Conservation (phyloP, 2,329 filamentous ascomycete species). For the Botryosphaeria dothidea region DNA sequence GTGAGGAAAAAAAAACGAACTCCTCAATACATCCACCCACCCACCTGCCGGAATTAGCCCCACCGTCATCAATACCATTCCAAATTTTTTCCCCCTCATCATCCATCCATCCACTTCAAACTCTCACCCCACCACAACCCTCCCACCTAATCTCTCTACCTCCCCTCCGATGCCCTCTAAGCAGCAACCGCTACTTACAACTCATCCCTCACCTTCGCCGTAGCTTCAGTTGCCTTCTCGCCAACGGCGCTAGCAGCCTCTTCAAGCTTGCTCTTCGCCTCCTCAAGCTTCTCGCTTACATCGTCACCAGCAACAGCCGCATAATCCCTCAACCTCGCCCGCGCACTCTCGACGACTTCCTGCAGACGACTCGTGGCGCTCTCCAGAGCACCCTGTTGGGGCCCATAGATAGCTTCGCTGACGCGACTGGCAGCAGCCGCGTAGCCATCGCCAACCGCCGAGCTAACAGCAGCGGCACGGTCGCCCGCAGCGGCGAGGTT, state of each 20-base stretch:
- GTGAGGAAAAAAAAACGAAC: no score
- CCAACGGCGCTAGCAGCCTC: constrained; percentile 49
- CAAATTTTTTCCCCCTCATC: no score
- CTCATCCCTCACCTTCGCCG: constrained; percentile 53
- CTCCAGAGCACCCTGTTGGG: constrained; percentile 48
- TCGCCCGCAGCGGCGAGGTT: constrained; percentile 26
- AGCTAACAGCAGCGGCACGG: constrained; percentile 27
- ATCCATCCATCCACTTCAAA: no score
- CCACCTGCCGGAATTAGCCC: no score
- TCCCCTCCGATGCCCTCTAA: no score
- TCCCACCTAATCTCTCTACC: no score
- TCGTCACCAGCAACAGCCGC: constrained; percentile 35
- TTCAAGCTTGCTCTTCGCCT: constrained; percentile 44
- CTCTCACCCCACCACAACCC: no score
- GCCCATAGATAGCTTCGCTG: constrained; percentile 51
- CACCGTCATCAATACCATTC: no score
- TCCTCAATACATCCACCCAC: no score
- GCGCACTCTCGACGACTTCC: constrained; percentile 46
- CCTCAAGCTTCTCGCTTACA: constrained; percentile 31
- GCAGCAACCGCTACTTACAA: constrained; percentile 46
- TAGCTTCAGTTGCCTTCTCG: constrained; percentile 39
- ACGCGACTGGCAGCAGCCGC: constrained; percentile 31
- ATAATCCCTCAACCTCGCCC: constrained; percentile 43
- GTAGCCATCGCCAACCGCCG: constrained; percentile 28
- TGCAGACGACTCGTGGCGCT: constrained; percentile 44